Evolutionary conservation across 1,139 yeast genomes (phyloP).

Genomic region (Kurtzmaniella quercitrusa): DNA sequence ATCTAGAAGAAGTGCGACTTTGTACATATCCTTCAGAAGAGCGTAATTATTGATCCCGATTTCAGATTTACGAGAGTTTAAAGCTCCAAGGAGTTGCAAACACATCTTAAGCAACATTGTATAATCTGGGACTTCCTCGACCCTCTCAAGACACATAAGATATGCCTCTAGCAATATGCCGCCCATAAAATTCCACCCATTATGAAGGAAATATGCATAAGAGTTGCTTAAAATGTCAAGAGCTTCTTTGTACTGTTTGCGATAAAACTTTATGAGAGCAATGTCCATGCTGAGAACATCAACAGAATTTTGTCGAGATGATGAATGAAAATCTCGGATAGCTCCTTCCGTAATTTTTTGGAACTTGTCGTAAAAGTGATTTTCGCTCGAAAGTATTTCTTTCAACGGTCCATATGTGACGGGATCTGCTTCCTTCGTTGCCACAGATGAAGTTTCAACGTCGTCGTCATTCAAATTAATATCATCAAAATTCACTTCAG

Average conservation of each 20-base stretch:
- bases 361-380: conserved; percentile 18
- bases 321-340: conserved; percentile 42
- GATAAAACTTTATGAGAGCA: conserved; percentile 64
- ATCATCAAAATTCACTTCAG: conserved; percentile 13
- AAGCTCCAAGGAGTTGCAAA: conserved; percentile 30
- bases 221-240: conserved; percentile 61
- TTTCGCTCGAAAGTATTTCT: conserved; percentile 13
- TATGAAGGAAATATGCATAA: conserved; percentile 58
- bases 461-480: conserved; percentile 11
- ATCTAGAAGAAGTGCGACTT: conserved; percentile 19
- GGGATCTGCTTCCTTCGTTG: conserved; percentile 2
- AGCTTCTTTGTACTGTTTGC: conserved; percentile 56
- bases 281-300: conserved; percentile 79
- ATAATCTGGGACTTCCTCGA: conserved; percentile 15
- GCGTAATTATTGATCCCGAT: conserved; percentile 30
- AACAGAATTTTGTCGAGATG: conserved; percentile 57
- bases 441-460: background rate
- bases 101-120: conserved; percentile 25
- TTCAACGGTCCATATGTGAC: conserved; percentile 15
- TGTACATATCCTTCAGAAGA: conserved; percentile 17
- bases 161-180: conserved; percentile 60
- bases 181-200: conserved; percentile 77
- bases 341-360: conserved; percentile 40
- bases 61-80: conserved; percentile 15
- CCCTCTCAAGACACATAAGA: conserved; percentile 60